phyloP scores from a whole-genome alignment of 1,139 yeast species.

The Tardiomyces blankii region DNA sequence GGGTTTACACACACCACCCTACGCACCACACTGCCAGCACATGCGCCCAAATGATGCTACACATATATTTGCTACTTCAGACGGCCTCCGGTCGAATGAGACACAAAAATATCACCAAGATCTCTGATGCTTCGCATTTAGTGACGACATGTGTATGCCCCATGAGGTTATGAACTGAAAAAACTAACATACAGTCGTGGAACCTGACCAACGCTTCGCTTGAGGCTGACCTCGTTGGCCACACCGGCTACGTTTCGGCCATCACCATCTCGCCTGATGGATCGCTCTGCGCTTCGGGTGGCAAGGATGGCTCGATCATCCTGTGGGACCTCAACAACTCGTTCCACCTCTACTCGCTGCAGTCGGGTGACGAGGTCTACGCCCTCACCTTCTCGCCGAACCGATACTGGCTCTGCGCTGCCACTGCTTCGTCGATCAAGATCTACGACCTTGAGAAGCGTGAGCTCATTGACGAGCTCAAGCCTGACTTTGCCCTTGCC shows the following conservation, averaged over 20 bases:
- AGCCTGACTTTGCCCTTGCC: slow-evolving; percentile 91
- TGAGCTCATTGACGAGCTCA: slow-evolving; percentile 92
- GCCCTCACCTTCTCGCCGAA: slow-evolving; percentile 99
- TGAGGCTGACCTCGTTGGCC: slow-evolving; percentile 97
- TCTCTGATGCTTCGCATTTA: slow-evolving; percentile 58
- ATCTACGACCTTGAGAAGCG: slow-evolving; percentile 97
- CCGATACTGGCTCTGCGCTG: slow-evolving; percentile 99
- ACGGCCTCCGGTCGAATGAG: slow-evolving; percentile 69
- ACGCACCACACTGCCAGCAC: too few species aligned
- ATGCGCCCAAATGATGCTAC: too few species aligned
- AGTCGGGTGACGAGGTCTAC: slow-evolving; percentile 94
- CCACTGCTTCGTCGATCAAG: slow-evolving; percentile 96
- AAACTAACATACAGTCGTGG: slow-evolving; percentile 66
- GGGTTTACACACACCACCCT: too few species aligned
- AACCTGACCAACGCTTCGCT: slow-evolving; percentile 78
- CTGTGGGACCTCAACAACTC: slow-evolving; percentile 95
- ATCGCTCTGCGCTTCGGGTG: slow-evolving; percentile 98
- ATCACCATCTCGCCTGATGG: slow-evolving; percentile 99
- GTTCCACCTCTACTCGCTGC: slow-evolving; percentile 86
- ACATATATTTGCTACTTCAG: too few species aligned
- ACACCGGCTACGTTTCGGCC: slow-evolving; percentile 98
- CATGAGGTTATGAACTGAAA: slow-evolving; percentile 20
- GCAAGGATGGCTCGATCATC: slow-evolving; percentile 98
- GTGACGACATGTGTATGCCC: slow-evolving; percentile 3
- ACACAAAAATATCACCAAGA: slow-evolving; percentile 92